Conservation (phyloP, 768 basidiomycete species). For the Rhizopogon vesiculosus region DNA sequence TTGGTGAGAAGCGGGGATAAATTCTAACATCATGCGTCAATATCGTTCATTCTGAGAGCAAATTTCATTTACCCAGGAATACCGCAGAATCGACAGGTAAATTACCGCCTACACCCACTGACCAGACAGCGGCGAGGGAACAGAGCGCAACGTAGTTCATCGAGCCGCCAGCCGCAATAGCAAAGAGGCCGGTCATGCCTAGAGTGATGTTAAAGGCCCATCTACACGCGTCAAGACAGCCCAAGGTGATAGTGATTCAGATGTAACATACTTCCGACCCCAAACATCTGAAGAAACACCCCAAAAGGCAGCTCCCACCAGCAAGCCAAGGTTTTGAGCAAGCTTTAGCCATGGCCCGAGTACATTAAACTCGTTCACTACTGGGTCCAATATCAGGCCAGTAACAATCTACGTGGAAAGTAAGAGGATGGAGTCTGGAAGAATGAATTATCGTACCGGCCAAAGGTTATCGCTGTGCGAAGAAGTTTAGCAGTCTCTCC, state of each 20-base stretch:
- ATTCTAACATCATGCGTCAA: conserved; percentile 37
- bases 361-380: conserved; percentile 61
- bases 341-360: conserved; percentile 61
- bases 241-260: neutral
- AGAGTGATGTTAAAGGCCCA: conserved; percentile 70
- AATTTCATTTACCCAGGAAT: conserved; percentile 51
- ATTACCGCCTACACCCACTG: conserved; percentile 70
- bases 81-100: conserved; percentile 73
- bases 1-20: conserved; percentile 67
- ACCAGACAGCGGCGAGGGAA: conserved; percentile 51
- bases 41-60: neutral
- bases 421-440: neutral
- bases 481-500: neutral
- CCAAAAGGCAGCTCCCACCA: conserved; percentile 69
- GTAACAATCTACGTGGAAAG: conserved; percentile 47
- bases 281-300: conserved; percentile 65
- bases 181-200: conserved; percentile 63
- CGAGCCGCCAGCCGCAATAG: conserved; percentile 56
- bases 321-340: conserved; percentile 66
- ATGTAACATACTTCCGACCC: conserved; percentile 50
- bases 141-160: conserved; percentile 48
- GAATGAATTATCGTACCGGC: conserved; percentile 44
- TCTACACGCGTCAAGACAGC: conserved; percentile 27
- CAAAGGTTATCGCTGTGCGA: conserved; percentile 59
- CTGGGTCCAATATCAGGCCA: conserved; percentile 58